A percentile compares a stretch with the other conserved stretches of the same genome.
These are phyloP conservation scores for Pyricularia sp. DNA, from an alignment of 2,329 filamentous ascomycete genomes.

Conservation along the genomic window DNA sequence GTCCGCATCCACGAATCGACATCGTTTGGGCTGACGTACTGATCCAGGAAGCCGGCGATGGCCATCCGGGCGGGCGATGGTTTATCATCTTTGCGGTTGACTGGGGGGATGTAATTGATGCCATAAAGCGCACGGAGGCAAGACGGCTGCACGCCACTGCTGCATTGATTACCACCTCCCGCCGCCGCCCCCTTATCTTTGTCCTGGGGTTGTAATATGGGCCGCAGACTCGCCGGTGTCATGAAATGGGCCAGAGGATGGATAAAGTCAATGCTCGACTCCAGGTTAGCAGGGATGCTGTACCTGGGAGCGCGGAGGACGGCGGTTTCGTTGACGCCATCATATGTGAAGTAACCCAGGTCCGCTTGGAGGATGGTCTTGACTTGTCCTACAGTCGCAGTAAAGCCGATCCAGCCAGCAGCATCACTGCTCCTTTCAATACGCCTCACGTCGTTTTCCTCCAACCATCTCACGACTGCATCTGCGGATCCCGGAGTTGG, in stretches of 20 bases:
- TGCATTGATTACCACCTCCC: not conserved
- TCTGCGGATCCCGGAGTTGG: slow-evolving; percentile 20
- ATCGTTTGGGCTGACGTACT: slow-evolving; percentile 32
- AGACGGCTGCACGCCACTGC: slow-evolving; percentile 1
- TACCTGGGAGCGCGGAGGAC: slow-evolving; percentile 32
- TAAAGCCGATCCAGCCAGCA: slow-evolving; percentile 28
- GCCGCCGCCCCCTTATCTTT: not conserved
- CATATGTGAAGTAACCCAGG: slow-evolving; percentile 28
- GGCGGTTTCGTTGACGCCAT: slow-evolving; percentile 14
- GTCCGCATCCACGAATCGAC: slow-evolving; percentile 19
- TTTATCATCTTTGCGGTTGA: slow-evolving; percentile 1
- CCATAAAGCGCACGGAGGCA: slow-evolving; percentile 1
- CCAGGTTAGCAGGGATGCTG: slow-evolving; percentile 26
- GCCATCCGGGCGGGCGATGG: slow-evolving; percentile 26
- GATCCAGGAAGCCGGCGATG: slow-evolving; percentile 35
- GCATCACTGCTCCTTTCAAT: slow-evolving; percentile 9
- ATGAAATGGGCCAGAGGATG: slow-evolving; percentile 37
- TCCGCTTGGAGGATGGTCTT: slow-evolving; percentile 27
- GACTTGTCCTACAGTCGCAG: slow-evolving; percentile 24
- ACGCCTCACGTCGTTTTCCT: slow-evolving; percentile 19
- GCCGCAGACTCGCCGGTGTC: slow-evolving; percentile 20
- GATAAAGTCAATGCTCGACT: slow-evolving; percentile 28
- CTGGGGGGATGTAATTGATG: slow-evolving; percentile 1
- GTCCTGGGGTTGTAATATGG: slow-evolving; percentile 4
- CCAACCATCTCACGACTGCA: slow-evolving; percentile 28